A percentile compares a stretch with the other conserved stretches of the same genome.
Conservation (phyloP, 2,329 filamentous ascomycete species). For the Stachybotrys chlorohalonatus region DNA sequence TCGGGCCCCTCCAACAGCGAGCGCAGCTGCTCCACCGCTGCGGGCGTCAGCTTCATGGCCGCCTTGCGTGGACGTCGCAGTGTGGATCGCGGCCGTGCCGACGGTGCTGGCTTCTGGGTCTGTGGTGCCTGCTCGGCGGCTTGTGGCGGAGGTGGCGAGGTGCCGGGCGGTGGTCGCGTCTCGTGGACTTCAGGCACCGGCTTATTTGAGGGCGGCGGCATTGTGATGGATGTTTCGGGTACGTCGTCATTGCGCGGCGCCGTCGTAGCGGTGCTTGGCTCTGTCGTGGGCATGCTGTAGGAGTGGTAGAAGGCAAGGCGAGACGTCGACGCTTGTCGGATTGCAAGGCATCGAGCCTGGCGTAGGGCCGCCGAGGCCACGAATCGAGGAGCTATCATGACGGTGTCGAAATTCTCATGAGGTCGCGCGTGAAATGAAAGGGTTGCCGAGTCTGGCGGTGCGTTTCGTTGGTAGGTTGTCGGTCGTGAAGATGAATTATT, state of each 20-base stretch:
- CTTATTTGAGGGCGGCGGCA: constrained; percentile 18
- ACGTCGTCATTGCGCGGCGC: constrained; percentile 32
- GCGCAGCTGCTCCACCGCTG: constrained; percentile 71
- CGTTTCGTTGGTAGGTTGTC: neutral
- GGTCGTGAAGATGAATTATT: neutral
- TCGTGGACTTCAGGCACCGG: constrained; percentile 41
- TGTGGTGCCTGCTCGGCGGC: constrained; percentile 25
- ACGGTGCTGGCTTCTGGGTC: constrained; percentile 54
- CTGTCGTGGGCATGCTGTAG: constrained; percentile 45
- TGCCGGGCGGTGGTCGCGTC: constrained; percentile 33
- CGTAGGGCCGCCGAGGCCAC: constrained; percentile 31
- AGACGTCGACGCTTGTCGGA: constrained; percentile 33
- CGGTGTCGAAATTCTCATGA: constrained; percentile 13
- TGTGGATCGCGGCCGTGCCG: constrained; percentile 26
- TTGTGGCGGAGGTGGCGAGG: constrained; percentile 8
- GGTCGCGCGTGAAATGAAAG: neutral
- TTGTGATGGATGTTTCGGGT: constrained; percentile 37
- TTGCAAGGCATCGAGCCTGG: constrained; percentile 23
- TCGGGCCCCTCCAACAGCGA: constrained; percentile 74
- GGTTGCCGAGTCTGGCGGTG: neutral
- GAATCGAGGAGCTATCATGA: constrained; percentile 35
- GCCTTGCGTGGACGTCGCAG: constrained; percentile 64
- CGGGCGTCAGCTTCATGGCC: constrained; percentile 75
- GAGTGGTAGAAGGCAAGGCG: constrained; percentile 16
- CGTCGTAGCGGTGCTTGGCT: constrained; percentile 28